Percentiles rank a stretch among this genome's conserved stretches.
Evolutionary conservation across 805 yeast genomes (phyloP).

Genomic region (Candida ficus): DNA sequence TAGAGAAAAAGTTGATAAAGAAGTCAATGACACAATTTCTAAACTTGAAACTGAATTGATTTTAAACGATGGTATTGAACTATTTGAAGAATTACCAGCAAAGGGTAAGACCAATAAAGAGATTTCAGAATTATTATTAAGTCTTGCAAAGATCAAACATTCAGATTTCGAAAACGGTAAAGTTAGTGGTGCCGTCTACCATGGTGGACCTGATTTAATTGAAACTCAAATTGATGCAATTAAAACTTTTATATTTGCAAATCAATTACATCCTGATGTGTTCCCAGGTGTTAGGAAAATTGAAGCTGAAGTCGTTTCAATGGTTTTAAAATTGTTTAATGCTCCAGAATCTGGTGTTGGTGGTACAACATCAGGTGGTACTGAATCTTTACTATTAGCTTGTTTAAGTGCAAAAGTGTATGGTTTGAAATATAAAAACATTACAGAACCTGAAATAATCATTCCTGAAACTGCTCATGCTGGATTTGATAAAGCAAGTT

Average conservation of each 20-base stretch:
- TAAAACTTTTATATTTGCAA: conserved; percentile 74
- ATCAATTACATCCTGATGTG: conserved; percentile 95
- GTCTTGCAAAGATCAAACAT: conserved; percentile 48
- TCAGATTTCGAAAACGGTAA: conserved; percentile 81
- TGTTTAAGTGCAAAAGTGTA: conserved; percentile 84
- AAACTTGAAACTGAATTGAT: conserved; percentile 56
- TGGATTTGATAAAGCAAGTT: conserved; percentile 89
- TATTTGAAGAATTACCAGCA: conserved; percentile 50
- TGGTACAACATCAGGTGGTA: conserved; percentile 89
- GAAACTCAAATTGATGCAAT: conserved; percentile 74
- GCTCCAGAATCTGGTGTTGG: conserved; percentile 74
- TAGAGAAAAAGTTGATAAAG: conserved; percentile 51
- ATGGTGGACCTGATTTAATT: conserved; percentile 81
- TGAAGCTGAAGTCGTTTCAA: conserved; percentile 92
- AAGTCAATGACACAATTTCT: conserved; percentile 43
- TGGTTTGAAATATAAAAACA: conserved; percentile 53
- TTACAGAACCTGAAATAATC: conserved; percentile 74
- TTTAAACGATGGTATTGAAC: conserved; percentile 42
- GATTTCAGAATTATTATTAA: conserved; percentile 48
- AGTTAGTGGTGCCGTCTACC: conserved; percentile 94
- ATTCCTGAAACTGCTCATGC: conserved; percentile 93
- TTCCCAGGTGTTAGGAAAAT: conserved; percentile 95
- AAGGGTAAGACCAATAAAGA: conserved; percentile 46
- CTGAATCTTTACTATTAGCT: conserved; percentile 84
- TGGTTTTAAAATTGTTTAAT: conserved; percentile 77